These are phyloP conservation scores for Collariella sp. DNA, from an alignment of 495 filamentous ascomycete species.

Conservation along the genomic window DNA sequence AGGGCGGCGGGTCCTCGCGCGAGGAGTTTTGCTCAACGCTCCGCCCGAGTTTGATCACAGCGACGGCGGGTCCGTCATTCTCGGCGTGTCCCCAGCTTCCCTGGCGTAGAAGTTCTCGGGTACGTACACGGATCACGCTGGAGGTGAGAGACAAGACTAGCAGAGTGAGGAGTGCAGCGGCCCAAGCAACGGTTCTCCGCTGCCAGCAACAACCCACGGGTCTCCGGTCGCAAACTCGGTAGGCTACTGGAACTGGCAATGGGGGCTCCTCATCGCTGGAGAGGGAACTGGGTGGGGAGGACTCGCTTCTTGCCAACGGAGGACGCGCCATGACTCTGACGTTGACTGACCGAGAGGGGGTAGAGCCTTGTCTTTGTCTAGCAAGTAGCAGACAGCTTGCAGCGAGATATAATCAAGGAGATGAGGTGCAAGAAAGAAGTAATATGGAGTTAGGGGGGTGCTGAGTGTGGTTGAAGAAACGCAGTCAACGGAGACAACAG, in stretches of 20 bases:
- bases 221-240: constrained; percentile 18
- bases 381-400: background rate
- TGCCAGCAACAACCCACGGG: constrained; percentile 35
- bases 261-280: constrained; percentile 15
- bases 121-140: constrained; percentile 8
- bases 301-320: constrained; percentile 13
- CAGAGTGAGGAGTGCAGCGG: constrained; percentile 21
- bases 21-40: constrained; percentile 6
- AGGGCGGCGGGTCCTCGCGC: constrained; percentile 23
- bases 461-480: too few species aligned
- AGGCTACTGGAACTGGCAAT: too few species aligned
- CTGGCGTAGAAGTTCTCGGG: constrained; percentile 24
- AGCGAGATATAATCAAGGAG: background rate
- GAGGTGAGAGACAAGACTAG: constrained; percentile 24
- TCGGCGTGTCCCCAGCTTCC: constrained; percentile 12
- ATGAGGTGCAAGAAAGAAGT: too few species aligned
- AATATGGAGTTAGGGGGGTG: too few species aligned
- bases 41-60: background rate
- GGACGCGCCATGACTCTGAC: constrained; percentile 16
- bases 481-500: too few species aligned
- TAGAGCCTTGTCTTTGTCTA: background rate
- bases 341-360: background rate
- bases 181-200: constrained; percentile 37
- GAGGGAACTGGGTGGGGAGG: constrained; percentile 11
- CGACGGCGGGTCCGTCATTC: background rate